Evolutionary conservation across 306 rosid species (phyloP).

Genomic region (Parietaria judaica): DNA sequence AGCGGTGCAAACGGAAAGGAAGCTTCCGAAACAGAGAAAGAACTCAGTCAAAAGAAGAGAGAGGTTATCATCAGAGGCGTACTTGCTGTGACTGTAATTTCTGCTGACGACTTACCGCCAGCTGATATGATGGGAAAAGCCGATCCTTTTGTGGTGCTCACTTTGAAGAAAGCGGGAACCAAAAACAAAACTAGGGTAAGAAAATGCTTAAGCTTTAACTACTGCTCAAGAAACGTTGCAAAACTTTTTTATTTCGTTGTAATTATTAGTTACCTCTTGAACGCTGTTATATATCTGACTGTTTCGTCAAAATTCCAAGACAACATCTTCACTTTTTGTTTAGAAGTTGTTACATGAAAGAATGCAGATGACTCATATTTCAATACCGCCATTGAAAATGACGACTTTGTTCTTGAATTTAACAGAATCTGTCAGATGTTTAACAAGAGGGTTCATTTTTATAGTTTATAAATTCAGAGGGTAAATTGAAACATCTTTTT

Average conservation of each 20-base stretch:
- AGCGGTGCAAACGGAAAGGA: constrained; percentile 54
- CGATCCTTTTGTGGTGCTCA: constrained; percentile 81
- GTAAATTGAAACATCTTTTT: background rate
- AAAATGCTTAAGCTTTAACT: background rate
- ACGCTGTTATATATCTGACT: too few relatives aligned
- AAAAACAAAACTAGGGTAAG: constrained; percentile 83
- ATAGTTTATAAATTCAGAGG: too few relatives aligned
- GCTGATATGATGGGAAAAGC: constrained; percentile 81
- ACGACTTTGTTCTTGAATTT: too few relatives aligned
- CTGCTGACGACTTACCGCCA: constrained; percentile 92
- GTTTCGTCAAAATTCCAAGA: too few relatives aligned
- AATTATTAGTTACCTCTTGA: too few relatives aligned
- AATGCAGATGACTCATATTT: too few relatives aligned
- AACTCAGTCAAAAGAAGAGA: constrained; percentile 47
- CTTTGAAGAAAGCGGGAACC: constrained; percentile 75
- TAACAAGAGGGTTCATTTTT: too few relatives aligned
- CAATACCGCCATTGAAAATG: too few relatives aligned
- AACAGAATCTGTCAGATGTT: too few relatives aligned
- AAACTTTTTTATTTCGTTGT: background rate
- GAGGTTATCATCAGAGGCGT: constrained; percentile 94
- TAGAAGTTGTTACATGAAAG: too few relatives aligned
- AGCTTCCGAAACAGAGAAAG: constrained; percentile 47
- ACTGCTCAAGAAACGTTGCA: background rate
- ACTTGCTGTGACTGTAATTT: constrained; percentile 71
- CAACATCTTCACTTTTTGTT: too few relatives aligned